A percentile compares a stretch with the other conserved stretches of the same genome.
Evolutionary conservation across 2,329 filamentous ascomycete genomes (phyloP).

Genomic region (Bipolaris zeicola): DNA sequence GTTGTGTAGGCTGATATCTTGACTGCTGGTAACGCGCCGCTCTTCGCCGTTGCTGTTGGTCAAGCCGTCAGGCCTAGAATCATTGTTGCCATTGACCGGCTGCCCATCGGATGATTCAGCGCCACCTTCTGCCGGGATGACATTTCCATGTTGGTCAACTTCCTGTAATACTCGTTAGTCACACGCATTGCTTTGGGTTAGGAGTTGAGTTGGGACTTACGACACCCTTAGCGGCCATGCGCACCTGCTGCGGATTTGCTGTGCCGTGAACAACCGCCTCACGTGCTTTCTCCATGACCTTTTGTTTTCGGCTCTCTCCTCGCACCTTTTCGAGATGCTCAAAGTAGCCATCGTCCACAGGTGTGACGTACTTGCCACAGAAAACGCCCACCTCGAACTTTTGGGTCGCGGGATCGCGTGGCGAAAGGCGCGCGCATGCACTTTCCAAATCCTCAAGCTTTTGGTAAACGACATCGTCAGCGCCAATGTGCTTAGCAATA

Average conservation of each 20-base stretch:
- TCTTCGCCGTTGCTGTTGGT: conserved; percentile 29
- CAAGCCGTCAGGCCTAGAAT: conserved; percentile 22
- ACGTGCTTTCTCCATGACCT: conserved; percentile 68
- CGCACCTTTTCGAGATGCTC: conserved; percentile 75
- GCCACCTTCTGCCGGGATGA: conserved; percentile 57
- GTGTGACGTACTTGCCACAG: conserved; percentile 83
- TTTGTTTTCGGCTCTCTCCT: conserved; percentile 71
- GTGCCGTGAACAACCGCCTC: conserved; percentile 68
- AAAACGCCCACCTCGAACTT: conserved; percentile 93
- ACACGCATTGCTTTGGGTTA: not conserved
- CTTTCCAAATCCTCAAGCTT: conserved; percentile 78
- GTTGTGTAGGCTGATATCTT: conserved; percentile 69
- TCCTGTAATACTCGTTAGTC: conserved; percentile 37
- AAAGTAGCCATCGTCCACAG: conserved; percentile 80
- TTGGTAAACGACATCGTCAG: conserved; percentile 78
- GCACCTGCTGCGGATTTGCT: conserved; percentile 64
- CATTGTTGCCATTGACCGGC: conserved; percentile 27
- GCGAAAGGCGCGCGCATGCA: conserved; percentile 75
- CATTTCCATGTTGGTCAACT: conserved; percentile 61
- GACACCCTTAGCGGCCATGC: conserved; percentile 67
- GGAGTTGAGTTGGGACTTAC: conserved; percentile 29
- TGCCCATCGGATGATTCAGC: conserved; percentile 32
- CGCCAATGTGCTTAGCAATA: conserved; percentile 71
- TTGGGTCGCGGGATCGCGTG: conserved; percentile 60
- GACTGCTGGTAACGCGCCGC: conserved; percentile 50